Base-by-base conservation (phyloP, 352 stramenopile genomes). In the Phytophthora aleatoria region DNA sequence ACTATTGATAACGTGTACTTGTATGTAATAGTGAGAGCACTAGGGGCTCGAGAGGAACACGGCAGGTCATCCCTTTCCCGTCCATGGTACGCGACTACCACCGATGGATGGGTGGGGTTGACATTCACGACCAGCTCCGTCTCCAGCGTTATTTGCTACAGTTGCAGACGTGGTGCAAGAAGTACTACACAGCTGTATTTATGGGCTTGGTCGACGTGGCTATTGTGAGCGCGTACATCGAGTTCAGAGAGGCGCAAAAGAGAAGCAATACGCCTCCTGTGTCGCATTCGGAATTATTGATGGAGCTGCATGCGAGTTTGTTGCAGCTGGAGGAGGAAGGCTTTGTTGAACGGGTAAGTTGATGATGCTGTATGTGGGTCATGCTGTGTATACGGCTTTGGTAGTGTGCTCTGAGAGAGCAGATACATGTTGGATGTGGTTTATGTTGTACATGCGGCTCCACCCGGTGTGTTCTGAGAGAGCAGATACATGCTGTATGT, bases 241-340 rank as follows among this genome's bases (percentile, higher is more conserved):
- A 1, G 35, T 41, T 41, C 35, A 12, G 12, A 3, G 12, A 41
- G 8, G 35, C 35, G 5, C 35, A 41, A 41, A 31, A 54, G 12
- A 31, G 39, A 10, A 24, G 16, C 5, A 2, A 26, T 0, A 15
- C 36, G 9, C 9, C 2, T 6, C 33, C 49, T 16, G 26, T 47
- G 0, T 13, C 13, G 4, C 56, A 71, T 13, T 35, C 56, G 3
- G 56, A 67, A 16, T 33, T 67, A 52, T 27, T 57, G 50, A 5
- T 35, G 26, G 16, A 51, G 50, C 12, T 67, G 11, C 63, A 71
- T 16, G 1, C 31, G 2, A 36, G 62, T 13, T 39, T 71, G 26
- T 45, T 71, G 1, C n/a, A 38, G 11, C 35, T 39, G 2, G 0
- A 5, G 2, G 3, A 38, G n/a, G 2, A 7, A 39, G 36, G 30